phyloP scores from a whole-genome alignment of 2,329 filamentous ascomycete species.

The Colletotrichum karsti region DNA sequence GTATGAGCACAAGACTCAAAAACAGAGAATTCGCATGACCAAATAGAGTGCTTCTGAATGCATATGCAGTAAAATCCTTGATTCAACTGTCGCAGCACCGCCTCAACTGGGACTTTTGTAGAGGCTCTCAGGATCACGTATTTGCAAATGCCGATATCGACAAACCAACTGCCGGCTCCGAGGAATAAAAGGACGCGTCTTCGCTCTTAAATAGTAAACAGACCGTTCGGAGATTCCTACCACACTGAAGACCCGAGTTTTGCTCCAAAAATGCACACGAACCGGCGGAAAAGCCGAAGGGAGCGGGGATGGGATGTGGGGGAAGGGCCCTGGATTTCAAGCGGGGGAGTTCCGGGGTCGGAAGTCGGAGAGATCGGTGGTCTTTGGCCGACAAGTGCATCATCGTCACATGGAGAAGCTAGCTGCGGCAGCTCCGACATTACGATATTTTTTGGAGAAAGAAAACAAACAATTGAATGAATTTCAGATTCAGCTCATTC shows the following conservation, averaged over 20 bases:
- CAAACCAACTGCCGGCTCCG: not conserved
- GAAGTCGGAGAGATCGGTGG: conserved; percentile 7
- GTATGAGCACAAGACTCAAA: too few relatives aligned
- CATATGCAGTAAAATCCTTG: too few relatives aligned
- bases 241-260: not conserved
- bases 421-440: not conserved
- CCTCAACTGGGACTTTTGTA: not conserved
- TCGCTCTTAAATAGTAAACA: not conserved
- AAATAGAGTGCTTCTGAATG: too few relatives aligned
- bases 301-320: not conserved
- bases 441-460: not conserved
- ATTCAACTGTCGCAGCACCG: not conserved
- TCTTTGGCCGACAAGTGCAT: not conserved
- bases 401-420: not conserved
- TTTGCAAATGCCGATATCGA: not conserved
- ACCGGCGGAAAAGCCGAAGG: conserved; percentile 9
- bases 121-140: too few relatives aligned
- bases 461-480: not conserved
- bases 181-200: not conserved
- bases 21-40: too few relatives aligned
- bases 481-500: too few relatives aligned
- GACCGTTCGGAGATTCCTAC: conserved; percentile 2
- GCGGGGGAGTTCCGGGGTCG: conserved; percentile 20
- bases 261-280: not conserved
- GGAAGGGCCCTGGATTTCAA: not conserved